These are phyloP conservation scores for Litchi chinensis DNA, from an alignment of 345 rosid species.

Conservation along the genomic window DNA sequence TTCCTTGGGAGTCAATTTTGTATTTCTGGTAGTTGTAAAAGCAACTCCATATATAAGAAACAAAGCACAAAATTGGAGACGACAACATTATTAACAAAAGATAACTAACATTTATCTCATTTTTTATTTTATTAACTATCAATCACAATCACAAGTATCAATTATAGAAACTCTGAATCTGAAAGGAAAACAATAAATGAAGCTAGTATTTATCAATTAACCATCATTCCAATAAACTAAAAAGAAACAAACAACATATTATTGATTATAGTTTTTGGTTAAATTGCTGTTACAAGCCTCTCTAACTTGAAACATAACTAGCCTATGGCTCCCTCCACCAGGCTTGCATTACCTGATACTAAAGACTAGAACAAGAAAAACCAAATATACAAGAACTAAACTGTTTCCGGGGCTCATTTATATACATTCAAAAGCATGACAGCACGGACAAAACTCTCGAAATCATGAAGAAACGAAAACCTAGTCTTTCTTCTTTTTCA, in stretches of 20 bases:
- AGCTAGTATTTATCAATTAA: background rate
- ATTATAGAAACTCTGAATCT: too few species aligned
- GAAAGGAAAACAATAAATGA: too few species aligned
- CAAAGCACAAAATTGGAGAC: too few species aligned
- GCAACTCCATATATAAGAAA: too few species aligned
- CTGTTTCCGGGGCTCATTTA: background rate
- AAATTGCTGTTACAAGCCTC: slow-evolving; percentile 8
- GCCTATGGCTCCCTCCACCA: background rate
- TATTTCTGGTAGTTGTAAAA: too few species aligned
- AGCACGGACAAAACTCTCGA: slow-evolving; percentile 21
- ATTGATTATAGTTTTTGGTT: background rate
- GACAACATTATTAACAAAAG: too few species aligned
- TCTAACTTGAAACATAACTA: slow-evolving; percentile 1
- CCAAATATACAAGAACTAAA: background rate
- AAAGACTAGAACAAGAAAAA: background rate
- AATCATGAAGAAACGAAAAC: slow-evolving; percentile 4
- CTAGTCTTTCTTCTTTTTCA: background rate
- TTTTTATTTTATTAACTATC: too few species aligned
- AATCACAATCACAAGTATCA: too few species aligned
- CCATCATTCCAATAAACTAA: background rate
- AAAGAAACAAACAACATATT: background rate
- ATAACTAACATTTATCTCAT: too few species aligned
- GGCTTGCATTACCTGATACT: slow-evolving; percentile 8
- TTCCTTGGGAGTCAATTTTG: too few species aligned
- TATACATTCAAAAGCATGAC: slow-evolving; percentile 21